Percentiles rank a stretch among this genome's conserved stretches.
These are phyloP conservation scores for Agrostemma githago DNA, from an alignment of 148 eudicot genomes.

Conservation along the genomic window DNA sequence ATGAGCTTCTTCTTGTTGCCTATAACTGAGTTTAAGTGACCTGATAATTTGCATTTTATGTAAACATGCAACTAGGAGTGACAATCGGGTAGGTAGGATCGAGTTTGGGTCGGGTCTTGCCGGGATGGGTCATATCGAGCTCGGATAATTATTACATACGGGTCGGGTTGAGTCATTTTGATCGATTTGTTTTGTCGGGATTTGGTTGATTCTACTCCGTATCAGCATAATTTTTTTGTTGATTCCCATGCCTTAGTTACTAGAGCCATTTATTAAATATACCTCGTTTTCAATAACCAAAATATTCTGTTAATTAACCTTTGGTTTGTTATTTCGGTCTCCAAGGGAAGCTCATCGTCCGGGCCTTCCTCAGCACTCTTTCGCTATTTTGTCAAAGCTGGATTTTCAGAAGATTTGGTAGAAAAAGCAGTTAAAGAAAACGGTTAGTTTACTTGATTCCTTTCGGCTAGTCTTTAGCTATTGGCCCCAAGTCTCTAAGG, in stretches of 20 bases:
- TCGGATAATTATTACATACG: too few relatives aligned
- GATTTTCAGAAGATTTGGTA: constrained; percentile 49
- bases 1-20: neutral
- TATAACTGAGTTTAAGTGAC: too few relatives aligned
- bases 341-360: constrained; percentile 57
- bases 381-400: constrained; percentile 46
- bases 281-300: neutral
- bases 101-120: too few relatives aligned
- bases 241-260: too few relatives aligned
- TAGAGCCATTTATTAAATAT: neutral
- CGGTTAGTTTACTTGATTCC: constrained; percentile 29
- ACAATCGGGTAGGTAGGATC: too few relatives aligned
- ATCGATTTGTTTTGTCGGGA: too few relatives aligned
- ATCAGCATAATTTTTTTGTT: too few relatives aligned
- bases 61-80: too few relatives aligned
- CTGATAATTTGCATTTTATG: too few relatives aligned
- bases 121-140: too few relatives aligned
- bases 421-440: constrained; percentile 52
- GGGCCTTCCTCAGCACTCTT: constrained; percentile 42
- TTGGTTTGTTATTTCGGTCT: neutral
- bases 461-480: neutral
- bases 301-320: neutral
- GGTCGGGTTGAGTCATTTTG: too few relatives aligned
- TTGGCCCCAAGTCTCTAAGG: neutral
- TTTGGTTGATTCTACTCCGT: too few relatives aligned